A percentile compares a stretch with the other conserved stretches of the same genome.
phyloP scores from a whole-genome alignment of 148 eudicot species.

The Dysphania ambrosioides region DNA sequence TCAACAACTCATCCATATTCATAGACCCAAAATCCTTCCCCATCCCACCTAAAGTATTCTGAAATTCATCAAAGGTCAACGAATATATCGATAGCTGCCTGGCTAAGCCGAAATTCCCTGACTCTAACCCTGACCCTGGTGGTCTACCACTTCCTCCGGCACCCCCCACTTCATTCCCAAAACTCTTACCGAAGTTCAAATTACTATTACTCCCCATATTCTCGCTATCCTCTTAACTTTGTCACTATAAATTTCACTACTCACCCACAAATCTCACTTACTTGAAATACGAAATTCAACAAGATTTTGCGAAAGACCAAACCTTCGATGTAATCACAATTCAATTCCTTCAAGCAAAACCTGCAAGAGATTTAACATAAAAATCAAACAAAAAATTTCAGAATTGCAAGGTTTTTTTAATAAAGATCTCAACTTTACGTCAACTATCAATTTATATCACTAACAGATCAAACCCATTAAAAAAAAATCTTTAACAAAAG shows the following conservation, averaged over 20 bases:
- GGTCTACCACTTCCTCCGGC: slow-evolving; percentile 39
- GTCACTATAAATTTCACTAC: not conserved
- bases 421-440: not conserved
- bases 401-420: not conserved
- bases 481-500: not conserved
- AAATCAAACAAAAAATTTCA: not conserved
- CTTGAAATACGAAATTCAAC: not conserved
- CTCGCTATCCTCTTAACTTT: not conserved
- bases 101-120: slow-evolving; percentile 42
- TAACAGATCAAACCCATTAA: slow-evolving; percentile 5
- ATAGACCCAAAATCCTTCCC: slow-evolving; percentile 95
- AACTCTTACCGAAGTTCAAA: slow-evolving; percentile 52
- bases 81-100: slow-evolving; percentile 75
- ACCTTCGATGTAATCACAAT: slow-evolving; percentile 3
- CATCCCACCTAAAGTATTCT: slow-evolving; percentile 56
- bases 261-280: slow-evolving; percentile 5
- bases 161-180: slow-evolving; percentile 50
- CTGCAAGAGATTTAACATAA: no score
- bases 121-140: slow-evolving; percentile 28
- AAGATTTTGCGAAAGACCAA: not conserved
- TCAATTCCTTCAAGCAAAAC: not conserved
- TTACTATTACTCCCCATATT: slow-evolving; percentile 47
- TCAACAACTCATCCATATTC: slow-evolving; percentile 95
- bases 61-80: slow-evolving; percentile 88
- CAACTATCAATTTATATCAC: not conserved